A percentile compares a stretch with the other conserved stretches of the same genome.
Conservation (phyloP, 345 rosid species). For the Isatis tinctoria region DNA sequence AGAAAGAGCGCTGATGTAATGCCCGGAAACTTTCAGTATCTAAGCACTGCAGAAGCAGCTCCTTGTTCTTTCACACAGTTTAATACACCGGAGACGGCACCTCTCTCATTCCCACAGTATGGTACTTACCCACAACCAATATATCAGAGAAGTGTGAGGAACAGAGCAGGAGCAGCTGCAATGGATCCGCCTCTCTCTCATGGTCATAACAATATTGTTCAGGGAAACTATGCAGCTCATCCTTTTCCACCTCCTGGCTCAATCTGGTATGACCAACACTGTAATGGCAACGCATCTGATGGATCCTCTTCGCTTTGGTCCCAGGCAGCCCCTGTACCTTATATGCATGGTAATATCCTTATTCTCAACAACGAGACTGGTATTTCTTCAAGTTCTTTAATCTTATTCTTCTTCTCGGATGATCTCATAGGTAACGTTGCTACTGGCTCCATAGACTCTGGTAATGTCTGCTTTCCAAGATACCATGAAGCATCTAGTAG, state of each 20-base stretch:
- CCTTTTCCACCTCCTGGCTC: slow-evolving; percentile 46
- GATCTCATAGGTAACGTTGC: slow-evolving; percentile 33
- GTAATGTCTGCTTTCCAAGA: slow-evolving; percentile 38
- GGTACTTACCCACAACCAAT: slow-evolving; percentile 28
- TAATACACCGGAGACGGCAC: slow-evolving; percentile 37
- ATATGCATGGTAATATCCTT: slow-evolving; percentile 53
- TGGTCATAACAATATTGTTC: slow-evolving; percentile 43
- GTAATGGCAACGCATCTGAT: slow-evolving; percentile 36
- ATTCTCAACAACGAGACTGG: slow-evolving; percentile 1
- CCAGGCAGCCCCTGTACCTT: slow-evolving; percentile 49
- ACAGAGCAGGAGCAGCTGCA: slow-evolving; percentile 49
- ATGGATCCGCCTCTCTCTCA: slow-evolving; percentile 53
- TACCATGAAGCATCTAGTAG: slow-evolving; percentile 43
- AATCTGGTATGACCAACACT: slow-evolving; percentile 48
- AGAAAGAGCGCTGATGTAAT: slow-evolving; percentile 58
- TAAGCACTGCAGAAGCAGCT: slow-evolving; percentile 42
- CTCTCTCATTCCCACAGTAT: slow-evolving; percentile 43
- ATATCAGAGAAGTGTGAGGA: slow-evolving; percentile 54
- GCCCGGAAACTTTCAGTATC: slow-evolving; percentile 46
- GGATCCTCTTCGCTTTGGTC: slow-evolving; percentile 56
- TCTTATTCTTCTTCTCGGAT: slow-evolving; percentile 2
- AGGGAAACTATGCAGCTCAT: slow-evolving; percentile 51
- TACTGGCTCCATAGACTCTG: slow-evolving; percentile 46
- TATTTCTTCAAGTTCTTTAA: not conserved
- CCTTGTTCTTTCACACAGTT: slow-evolving; percentile 24